These are phyloP conservation scores for Acanthamoeba castellanii DNA, from an alignment of 208 protist species.

Conservation along the genomic window DNA sequence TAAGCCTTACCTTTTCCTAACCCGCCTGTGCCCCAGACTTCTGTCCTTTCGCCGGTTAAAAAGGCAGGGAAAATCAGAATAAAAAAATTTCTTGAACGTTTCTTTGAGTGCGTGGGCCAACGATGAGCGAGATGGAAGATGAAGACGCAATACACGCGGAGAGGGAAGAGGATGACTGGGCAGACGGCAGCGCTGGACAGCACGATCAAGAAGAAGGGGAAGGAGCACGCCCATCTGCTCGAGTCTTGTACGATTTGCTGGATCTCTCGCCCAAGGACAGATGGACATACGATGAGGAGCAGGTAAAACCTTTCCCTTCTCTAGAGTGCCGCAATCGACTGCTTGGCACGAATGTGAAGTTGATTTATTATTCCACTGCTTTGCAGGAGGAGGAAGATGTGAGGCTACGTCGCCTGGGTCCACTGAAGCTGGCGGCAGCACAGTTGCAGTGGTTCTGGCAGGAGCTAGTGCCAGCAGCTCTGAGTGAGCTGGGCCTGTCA, in stretches of 20 bases:
- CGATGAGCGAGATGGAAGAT: no score
- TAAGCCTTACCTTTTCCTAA: no score
- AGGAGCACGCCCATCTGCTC: no score
- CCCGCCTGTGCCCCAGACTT: no score
- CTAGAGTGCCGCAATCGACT: not conserved
- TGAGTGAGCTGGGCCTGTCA: not conserved
- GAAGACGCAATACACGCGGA: no score
- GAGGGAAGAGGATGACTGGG: no score
- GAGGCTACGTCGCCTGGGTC: not conserved
- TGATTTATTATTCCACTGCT: not conserved
- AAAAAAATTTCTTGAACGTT: no score
- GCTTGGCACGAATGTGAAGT: not conserved
- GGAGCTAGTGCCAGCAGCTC: not conserved
- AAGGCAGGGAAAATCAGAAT: no score
- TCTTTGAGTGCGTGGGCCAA: no score
- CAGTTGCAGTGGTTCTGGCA: not conserved
- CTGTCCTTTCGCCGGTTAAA: no score
- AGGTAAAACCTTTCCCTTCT: not conserved
- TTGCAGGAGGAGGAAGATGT: not conserved
- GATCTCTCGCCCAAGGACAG: conserved; percentile 66
- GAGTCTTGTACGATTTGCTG: conserved; percentile 55
- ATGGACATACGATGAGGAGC: conserved; percentile 66
- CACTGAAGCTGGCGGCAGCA: not conserved
- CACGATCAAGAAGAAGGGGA: no score
- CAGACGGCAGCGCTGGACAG: no score